Base-by-base conservation (phyloP, 768 basidiomycete species). In the Pilatotrama ljubarskyi region DNA sequence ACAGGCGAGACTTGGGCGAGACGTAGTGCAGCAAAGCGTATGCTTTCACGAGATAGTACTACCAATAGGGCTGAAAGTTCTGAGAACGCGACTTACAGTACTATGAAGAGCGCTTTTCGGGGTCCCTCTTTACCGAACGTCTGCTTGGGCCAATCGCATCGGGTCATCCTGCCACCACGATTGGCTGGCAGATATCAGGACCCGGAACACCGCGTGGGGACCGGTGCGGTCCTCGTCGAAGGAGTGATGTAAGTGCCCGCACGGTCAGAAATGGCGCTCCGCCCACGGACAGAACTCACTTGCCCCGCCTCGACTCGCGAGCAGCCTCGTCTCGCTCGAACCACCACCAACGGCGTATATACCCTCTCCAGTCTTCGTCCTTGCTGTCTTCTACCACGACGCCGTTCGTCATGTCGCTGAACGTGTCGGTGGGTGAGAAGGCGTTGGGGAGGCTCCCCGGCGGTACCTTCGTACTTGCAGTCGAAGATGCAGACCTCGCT, bases 181-280 rank as follows among this genome's bases (percentile, higher is more conserved):
- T 46, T 55, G 54, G 54, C 29, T 18, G 11, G 40, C 5, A 10
- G 7, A 10, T 15, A 40, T n/a, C 22, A 22, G 54, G 44, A 46
- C 54, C 54, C 35, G 15, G 54, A 10, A 14, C 32, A 55, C 54
- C 37, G 18, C 43, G 13, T 1, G 32, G 44, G 35, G 54, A 55
- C 54, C 36, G 54, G 20, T 55, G 54, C 54, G 54, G 54, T 55
- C 54, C 54, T 47, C 54, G 3, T 35, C n/a, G 18, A 36, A 26
- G 9, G 32, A 14, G 36, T 55, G 54, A 55, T 44, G 54, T 55
- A 55, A 55, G 54, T 15, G n/a, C 24, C 24, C 17, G 17, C 44
- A 44, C 36, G 41, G 43, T 55, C 53, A 26, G 15, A 26, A 13
- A 7, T 46, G 29, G 15, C 44, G 44, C 51, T 26, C 38, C 38